Evolutionary conservation across 768 basidiomycete species (phyloP).

Genomic region (Mycena sanguinolenta): DNA sequence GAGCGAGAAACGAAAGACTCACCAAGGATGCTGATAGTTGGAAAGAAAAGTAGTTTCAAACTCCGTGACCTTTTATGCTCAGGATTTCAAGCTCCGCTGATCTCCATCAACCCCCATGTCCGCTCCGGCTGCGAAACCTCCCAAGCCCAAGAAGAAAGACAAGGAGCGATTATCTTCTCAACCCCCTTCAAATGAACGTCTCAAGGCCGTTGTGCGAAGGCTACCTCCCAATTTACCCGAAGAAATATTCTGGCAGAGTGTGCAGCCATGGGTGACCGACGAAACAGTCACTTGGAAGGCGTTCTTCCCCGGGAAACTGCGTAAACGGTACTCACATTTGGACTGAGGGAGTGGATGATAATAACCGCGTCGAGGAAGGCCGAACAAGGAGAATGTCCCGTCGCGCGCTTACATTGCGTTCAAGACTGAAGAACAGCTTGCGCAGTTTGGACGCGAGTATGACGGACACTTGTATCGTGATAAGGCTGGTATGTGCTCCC

Average conservation of each 20-base stretch:
- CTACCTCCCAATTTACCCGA: constrained; percentile 95
- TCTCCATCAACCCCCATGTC: constrained; percentile 27
- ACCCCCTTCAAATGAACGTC: constrained; percentile 60
- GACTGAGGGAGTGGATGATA: constrained; percentile 6
- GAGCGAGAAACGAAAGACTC: constrained; percentile 13
- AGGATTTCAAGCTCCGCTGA: constrained; percentile 5
- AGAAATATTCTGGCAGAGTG: constrained; percentile 93
- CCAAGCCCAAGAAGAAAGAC: constrained; percentile 54
- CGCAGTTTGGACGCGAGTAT: constrained; percentile 84
- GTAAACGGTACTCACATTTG: constrained; percentile 66
- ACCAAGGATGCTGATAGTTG: constrained; percentile 12
- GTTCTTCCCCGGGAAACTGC: constrained; percentile 77
- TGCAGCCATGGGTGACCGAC: constrained; percentile 85
- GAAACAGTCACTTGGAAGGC: constrained; percentile 77
- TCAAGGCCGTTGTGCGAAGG: constrained; percentile 90
- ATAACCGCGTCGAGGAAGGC: constrained; percentile 53
- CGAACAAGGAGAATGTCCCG: constrained; percentile 86
- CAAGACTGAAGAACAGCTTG: constrained; percentile 78
- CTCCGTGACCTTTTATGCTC: no score
- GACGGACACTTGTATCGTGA: constrained; percentile 94
- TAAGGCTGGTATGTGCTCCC: constrained; percentile 78
- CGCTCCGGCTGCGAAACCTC: constrained; percentile 25
- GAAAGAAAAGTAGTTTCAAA: constrained; percentile 14
- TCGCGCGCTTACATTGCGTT: constrained; percentile 96
- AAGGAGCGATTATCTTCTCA: constrained; percentile 47